Conservation (phyloP, 2,329 filamentous ascomycete species). For the Cephalotrichum gorgonifer region DNA sequence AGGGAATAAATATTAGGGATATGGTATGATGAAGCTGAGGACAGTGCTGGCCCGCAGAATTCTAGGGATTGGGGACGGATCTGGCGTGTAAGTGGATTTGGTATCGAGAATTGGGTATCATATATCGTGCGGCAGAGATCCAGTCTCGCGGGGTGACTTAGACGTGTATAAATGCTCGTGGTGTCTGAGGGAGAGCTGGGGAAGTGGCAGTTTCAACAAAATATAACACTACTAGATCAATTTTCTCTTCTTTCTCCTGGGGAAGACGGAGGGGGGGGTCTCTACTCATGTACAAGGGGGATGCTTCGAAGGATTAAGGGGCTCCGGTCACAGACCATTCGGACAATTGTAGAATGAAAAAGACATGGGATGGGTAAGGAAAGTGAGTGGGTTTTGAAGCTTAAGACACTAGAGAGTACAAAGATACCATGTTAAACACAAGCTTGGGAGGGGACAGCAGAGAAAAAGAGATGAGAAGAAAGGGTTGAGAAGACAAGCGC, state of each 20-base stretch:
- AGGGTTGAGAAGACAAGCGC: no score
- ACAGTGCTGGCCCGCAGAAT: no score
- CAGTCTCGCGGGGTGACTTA: not conserved
- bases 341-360: not conserved
- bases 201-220: no score
- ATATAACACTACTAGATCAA: not conserved
- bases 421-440: not conserved
- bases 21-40: no score
- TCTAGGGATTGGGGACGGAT: not conserved
- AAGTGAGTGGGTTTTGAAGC: not conserved
- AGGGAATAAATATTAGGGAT: no score
- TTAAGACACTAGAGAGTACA: not conserved
- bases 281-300: no score
- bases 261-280: no score
- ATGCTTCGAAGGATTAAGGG: not conserved
- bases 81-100: not conserved
- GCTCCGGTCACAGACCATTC: not conserved
- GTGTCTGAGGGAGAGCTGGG: no score
- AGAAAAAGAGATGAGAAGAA: not conserved
- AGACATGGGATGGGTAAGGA: no score
- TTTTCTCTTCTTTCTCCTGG: not conserved
- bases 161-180: no score
- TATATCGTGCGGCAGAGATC: not conserved
- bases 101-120: not conserved
- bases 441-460: not conserved